phyloP scores from a whole-genome alignment of 148 eudicot genomes.

The Diospyros lotus region DNA sequence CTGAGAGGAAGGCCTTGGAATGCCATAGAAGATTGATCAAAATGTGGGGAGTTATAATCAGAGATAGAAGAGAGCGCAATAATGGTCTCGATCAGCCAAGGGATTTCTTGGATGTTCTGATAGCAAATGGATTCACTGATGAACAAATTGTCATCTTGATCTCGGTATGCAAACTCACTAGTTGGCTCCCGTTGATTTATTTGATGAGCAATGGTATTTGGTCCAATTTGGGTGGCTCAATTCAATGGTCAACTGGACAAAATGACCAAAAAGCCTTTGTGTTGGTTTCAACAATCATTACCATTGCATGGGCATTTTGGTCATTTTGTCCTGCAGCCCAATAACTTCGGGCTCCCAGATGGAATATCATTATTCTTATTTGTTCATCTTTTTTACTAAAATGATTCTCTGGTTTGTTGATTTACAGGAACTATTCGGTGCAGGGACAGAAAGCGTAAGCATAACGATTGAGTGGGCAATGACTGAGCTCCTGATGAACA shows the following conservation, averaged over 20 bases:
- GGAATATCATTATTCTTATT: not conserved
- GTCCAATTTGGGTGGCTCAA: too few relatives aligned
- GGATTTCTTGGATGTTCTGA: constrained; percentile 5
- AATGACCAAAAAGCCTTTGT: too few relatives aligned
- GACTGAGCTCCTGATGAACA: not conserved
- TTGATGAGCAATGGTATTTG: too few relatives aligned
- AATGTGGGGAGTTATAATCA: not conserved
- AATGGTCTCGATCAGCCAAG: too few relatives aligned
- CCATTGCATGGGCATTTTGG: too few relatives aligned
- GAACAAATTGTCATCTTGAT: constrained; percentile 9
- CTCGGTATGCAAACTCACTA: not conserved
- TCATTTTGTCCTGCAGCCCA: too few relatives aligned
- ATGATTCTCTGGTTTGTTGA: not conserved
- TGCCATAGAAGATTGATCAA: not conserved
- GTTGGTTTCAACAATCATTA: too few relatives aligned
- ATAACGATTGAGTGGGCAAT: constrained; percentile 8
- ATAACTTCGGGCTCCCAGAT: too few relatives aligned
- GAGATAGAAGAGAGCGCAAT: constrained; percentile 5
- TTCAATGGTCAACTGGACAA: too few relatives aligned
- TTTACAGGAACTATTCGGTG: constrained; percentile 5
- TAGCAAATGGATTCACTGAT: not conserved
- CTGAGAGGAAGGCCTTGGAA: not conserved
- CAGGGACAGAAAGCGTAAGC: constrained; percentile 7
- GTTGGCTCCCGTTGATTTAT: not conserved
- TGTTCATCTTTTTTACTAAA: not conserved